Conservation (phyloP, 2,329 filamentous ascomycete species). For the Alternaria atra region DNA sequence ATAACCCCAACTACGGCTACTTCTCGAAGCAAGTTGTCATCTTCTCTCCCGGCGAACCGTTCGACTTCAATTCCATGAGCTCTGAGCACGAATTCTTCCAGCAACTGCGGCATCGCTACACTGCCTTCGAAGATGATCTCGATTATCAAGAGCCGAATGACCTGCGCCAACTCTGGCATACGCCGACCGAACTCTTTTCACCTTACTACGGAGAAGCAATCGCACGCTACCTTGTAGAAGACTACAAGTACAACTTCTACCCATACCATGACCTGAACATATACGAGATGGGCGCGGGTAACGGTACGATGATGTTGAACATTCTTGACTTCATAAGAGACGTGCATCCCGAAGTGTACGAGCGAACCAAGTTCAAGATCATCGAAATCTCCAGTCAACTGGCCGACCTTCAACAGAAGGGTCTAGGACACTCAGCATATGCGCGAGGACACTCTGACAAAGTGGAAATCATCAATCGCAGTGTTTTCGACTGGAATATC, state of each 20-base stretch:
- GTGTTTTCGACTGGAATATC: conserved; percentile 91
- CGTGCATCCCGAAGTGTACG: conserved; percentile 89
- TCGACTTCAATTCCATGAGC: conserved; percentile 81
- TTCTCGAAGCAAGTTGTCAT: conserved; percentile 97
- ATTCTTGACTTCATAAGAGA: conserved; percentile 96
- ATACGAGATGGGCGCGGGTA: conserved; percentile 98
- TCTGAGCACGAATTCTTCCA: conserved; percentile 88
- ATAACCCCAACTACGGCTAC: conserved; percentile 94
- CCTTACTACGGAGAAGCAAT: conserved; percentile 98
- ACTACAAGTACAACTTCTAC: conserved; percentile 93
- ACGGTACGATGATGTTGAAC: conserved; percentile 97
- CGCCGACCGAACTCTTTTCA: conserved; percentile 94
- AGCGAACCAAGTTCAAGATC: conserved; percentile 90
- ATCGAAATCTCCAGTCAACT: conserved; percentile 92
- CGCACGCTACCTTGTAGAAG: conserved; percentile 92
- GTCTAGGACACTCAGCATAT: conserved; percentile 72
- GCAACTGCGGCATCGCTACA: conserved; percentile 80
- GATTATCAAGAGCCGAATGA: conserved; percentile 77
- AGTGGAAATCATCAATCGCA: conserved; percentile 93
- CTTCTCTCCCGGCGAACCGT: conserved; percentile 90
- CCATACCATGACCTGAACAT: conserved; percentile 97
- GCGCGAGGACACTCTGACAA: conserved; percentile 80
- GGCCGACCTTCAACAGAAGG: conserved; percentile 77
- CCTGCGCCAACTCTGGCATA: conserved; percentile 95
- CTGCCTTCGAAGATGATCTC: conserved; percentile 86